phyloP scores from a whole-genome alignment of 768 basidiomycete genomes.

The Termitomyces titanicus region DNA sequence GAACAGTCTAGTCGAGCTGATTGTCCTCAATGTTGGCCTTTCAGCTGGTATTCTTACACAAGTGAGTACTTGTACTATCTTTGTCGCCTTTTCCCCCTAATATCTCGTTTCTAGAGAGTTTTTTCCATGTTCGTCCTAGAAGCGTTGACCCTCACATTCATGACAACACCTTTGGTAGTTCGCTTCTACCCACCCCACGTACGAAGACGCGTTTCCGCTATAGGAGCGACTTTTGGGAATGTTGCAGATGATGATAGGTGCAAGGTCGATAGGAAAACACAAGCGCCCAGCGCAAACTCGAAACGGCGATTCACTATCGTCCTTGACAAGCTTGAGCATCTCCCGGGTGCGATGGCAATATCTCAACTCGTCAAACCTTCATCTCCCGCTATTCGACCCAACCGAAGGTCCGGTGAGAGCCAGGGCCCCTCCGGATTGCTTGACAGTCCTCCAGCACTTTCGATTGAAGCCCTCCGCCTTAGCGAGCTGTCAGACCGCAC shows the following conservation, averaged over 20 bases:
- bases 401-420: constrained; percentile 13
- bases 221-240: constrained; percentile 44
- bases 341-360: constrained; percentile 88
- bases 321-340: constrained; percentile 85
- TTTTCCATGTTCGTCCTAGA: constrained; percentile 97
- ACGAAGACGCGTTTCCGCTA: constrained; percentile 45
- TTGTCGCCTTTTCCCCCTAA: neutral
- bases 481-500: constrained; percentile 86
- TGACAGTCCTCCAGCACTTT: constrained; percentile 26
- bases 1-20: constrained; percentile 79
- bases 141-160: constrained; percentile 76
- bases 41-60: constrained; percentile 71
- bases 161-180: constrained; percentile 77
- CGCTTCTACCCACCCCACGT: constrained; percentile 62
- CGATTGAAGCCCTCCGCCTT: constrained; percentile 76
- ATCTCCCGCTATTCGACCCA: constrained; percentile 1
- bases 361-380: constrained; percentile 70
- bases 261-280: constrained; percentile 7
- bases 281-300: neutral
- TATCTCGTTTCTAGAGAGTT: constrained; percentile 43
- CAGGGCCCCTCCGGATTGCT: neutral
- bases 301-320: constrained; percentile 70
- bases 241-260: constrained; percentile 35
- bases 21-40: constrained; percentile 93
- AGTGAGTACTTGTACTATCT: constrained; percentile 24